Evolutionary conservation across 2,329 filamentous ascomycete species (phyloP).

Genomic region (Aspergillus novoparasiticus): DNA sequence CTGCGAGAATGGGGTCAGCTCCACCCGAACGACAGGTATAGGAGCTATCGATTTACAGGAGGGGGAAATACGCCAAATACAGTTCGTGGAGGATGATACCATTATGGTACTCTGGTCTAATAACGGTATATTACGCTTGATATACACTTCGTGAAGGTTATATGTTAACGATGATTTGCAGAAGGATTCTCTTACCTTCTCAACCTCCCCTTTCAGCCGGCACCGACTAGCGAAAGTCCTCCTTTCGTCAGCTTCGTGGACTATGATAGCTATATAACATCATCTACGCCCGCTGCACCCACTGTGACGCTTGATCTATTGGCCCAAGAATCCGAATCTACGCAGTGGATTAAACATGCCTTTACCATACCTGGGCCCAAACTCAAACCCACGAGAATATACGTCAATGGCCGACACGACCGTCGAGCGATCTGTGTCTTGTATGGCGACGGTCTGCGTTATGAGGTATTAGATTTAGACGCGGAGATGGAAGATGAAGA

Average conservation of each 20-base stretch:
- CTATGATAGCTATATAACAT: conserved; percentile 12
- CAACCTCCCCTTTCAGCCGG: conserved; percentile 34
- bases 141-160: background rate
- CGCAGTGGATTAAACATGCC: conserved; percentile 45
- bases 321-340: conserved; percentile 18
- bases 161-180: conserved; percentile 10
- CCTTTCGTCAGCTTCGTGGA: conserved; percentile 26
- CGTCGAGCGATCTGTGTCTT: conserved; percentile 58
- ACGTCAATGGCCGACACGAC: conserved; percentile 59
- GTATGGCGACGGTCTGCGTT: conserved; percentile 56
- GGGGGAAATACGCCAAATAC: conserved; percentile 58
- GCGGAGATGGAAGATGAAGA: conserved; percentile 39
- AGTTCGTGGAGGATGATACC: conserved; percentile 66
- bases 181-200: conserved; percentile 36
- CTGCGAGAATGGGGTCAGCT: conserved; percentile 63
- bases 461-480: conserved; percentile 60
- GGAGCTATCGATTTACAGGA: conserved; percentile 36
- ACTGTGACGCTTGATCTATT: conserved; percentile 24
- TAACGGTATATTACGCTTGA: conserved; percentile 26
- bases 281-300: conserved; percentile 16
- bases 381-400: conserved; percentile 49
- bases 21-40: conserved; percentile 34
- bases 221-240: conserved; percentile 13
- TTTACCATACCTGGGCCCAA: conserved; percentile 51
- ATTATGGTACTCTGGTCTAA: conserved; percentile 62